These are phyloP conservation scores for Lactarius hengduanensis DNA, from an alignment of 768 basidiomycete genomes.

Conservation along the genomic window DNA sequence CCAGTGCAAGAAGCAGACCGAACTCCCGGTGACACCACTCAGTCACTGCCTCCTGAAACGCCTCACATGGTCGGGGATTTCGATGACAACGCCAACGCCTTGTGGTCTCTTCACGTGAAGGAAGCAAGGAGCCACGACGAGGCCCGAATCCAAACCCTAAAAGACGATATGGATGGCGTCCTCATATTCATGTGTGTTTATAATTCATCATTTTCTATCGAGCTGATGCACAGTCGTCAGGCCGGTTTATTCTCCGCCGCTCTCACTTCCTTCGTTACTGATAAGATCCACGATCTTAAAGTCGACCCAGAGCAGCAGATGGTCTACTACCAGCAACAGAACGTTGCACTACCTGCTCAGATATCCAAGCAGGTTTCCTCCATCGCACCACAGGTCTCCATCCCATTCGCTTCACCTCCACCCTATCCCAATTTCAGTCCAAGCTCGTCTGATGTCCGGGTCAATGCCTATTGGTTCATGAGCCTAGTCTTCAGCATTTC, in stretches of 20 bases:
- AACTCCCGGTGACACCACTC: too few relatives aligned
- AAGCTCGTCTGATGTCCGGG: too few relatives aligned
- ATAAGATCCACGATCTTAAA: conserved; percentile 11
- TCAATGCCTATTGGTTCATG: too few relatives aligned
- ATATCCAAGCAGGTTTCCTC: conserved; percentile 7
- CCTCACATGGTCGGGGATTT: conserved; percentile 2
- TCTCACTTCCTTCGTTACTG: conserved; percentile 13
- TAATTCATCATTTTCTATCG: too few relatives aligned
- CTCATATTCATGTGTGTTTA: not conserved
- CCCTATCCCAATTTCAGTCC: too few relatives aligned
- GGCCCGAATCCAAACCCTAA: not conserved
- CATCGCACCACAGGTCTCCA: conserved; percentile 28
- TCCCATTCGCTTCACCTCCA: not conserved
- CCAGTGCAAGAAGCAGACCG: too few relatives aligned
- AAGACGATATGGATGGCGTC: not conserved
- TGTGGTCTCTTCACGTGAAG: not conserved
- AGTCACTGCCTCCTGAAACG: not conserved
- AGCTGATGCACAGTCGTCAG: too few relatives aligned
- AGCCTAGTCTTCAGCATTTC: too few relatives aligned
- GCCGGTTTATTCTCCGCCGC: too few relatives aligned
- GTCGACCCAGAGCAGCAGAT: not conserved
- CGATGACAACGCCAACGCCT: not conserved
- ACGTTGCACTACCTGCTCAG: conserved; percentile 7
- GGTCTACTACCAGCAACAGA: conserved; percentile 8
- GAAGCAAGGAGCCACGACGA: not conserved